Evolutionary conservation across 257 asterid species (phyloP).

Genomic region (Verbascum thapsus): DNA sequence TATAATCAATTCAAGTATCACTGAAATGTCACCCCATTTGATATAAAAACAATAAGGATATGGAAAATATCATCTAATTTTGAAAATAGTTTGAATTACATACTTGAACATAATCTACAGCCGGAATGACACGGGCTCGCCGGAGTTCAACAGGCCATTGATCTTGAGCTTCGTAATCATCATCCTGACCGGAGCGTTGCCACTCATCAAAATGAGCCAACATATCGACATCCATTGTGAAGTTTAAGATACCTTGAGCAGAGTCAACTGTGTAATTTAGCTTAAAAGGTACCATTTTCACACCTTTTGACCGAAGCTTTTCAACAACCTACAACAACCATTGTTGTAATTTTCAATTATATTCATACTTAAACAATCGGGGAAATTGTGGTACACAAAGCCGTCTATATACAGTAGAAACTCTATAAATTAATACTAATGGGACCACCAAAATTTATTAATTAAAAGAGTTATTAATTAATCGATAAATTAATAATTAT

Average conservation of each 20-base stretch:
- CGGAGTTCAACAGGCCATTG: slow-evolving; percentile 97
- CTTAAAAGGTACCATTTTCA: slow-evolving; percentile 73
- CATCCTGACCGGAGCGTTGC: slow-evolving; percentile 79
- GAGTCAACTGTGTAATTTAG: slow-evolving; percentile 79
- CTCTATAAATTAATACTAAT: no score
- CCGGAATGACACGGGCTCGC: slow-evolving; percentile 86
- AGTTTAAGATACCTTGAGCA: slow-evolving; percentile 90
- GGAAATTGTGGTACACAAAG: no score
- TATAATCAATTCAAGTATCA: no score
- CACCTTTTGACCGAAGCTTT: slow-evolving; percentile 73
- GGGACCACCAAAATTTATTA: no score
- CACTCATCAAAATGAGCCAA: slow-evolving; percentile 92
- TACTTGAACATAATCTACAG: slow-evolving; percentile 92
- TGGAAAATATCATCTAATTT: no score
- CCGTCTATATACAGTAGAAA: no score
- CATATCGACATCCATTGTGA: slow-evolving; percentile 95
- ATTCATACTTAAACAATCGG: no score
- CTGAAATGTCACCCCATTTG: no score
- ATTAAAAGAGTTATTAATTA: no score
- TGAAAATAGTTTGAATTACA: background rate
- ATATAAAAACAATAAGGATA: no score
- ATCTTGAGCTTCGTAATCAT: slow-evolving; percentile 87
- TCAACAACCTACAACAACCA: slow-evolving; percentile 56
- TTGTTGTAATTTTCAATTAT: background rate
- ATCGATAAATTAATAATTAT: no score